Evolutionary conservation across 352 stramenopile genomes (phyloP).

Genomic region (Phytophthora constricta): DNA sequence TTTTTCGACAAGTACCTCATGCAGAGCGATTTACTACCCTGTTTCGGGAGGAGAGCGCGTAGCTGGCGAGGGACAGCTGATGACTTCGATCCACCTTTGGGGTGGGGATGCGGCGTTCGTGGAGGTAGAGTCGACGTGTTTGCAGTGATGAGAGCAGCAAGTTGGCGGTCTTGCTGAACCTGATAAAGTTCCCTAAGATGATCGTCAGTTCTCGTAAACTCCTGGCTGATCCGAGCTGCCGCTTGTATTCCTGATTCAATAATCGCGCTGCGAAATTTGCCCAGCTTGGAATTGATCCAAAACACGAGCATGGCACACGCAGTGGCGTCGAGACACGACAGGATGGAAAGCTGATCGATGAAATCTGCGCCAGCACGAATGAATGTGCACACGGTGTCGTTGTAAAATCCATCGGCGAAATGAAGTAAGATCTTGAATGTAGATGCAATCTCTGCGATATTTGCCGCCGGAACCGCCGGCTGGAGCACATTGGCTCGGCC

Average conservation of each 20-base stretch:
- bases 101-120: neutral
- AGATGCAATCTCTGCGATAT: slow-evolving; percentile 2
- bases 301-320: slow-evolving; percentile 18
- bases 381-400: slow-evolving; percentile 1
- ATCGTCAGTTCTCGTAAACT: slow-evolving; percentile 5
- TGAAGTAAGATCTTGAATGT: neutral
- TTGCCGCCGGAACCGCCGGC: neutral
- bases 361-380: neutral
- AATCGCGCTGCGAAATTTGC: slow-evolving; percentile 18
- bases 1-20: slow-evolving; percentile 21
- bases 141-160: neutral
- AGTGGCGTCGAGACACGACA: neutral
- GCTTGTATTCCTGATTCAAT: slow-evolving; percentile 1
- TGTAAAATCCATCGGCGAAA: slow-evolving; percentile 11
- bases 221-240: neutral
- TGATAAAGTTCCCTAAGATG: slow-evolving; percentile 14
- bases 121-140: neutral
- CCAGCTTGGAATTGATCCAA: slow-evolving; percentile 16
- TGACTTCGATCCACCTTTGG: neutral
- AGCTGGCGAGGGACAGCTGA: neutral
- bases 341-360: neutral
- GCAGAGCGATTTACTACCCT: slow-evolving; percentile 9
- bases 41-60: slow-evolving; percentile 2
- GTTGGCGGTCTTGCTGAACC: neutral
- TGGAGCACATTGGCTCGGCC: slow-evolving; percentile 8